Conservation (phyloP, 345 rosid species). For the Isatis tinctoria region DNA sequence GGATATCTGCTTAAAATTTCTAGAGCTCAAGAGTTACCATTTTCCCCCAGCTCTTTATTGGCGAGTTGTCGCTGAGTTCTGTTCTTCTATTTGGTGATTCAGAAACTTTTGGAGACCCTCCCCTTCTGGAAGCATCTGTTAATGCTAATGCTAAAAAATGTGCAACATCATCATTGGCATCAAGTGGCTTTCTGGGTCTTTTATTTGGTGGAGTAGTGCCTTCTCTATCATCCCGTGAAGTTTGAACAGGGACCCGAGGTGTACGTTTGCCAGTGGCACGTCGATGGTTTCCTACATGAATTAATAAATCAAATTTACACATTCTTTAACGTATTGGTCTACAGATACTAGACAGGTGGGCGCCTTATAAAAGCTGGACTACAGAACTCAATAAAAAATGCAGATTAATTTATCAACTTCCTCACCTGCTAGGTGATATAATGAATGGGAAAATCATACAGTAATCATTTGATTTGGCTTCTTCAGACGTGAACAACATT, state of each 20-base stretch:
- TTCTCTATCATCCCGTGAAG: conserved; percentile 44
- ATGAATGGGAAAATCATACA: not conserved
- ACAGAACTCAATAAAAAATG: conserved; percentile 3
- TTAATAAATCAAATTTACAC: conserved; percentile 22
- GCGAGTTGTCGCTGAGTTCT: conserved; percentile 44
- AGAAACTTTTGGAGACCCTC: conserved; percentile 62
- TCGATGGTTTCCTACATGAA: conserved; percentile 56
- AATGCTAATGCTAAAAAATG: conserved; percentile 71
- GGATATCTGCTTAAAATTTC: not conserved
- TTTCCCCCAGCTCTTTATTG: conserved; percentile 59
- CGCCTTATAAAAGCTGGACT: not conserved
- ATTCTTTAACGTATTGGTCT: not conserved
- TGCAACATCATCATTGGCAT: conserved; percentile 55
- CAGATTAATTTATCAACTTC: not conserved
- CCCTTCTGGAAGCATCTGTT: conserved; percentile 59
- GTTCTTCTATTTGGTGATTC: conserved; percentile 41
- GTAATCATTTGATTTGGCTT: not conserved
- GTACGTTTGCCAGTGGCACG: conserved; percentile 94
- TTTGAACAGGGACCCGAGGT: conserved; percentile 83
- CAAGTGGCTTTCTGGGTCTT: conserved; percentile 49
- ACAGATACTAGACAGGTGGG: conserved; percentile 9
- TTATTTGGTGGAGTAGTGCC: conserved; percentile 41
- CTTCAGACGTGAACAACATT: not conserved
- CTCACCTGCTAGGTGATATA: not conserved
- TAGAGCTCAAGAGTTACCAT: conserved; percentile 45